Base-by-base conservation (phyloP, 768 basidiomycete genomes). In the Agrocybe praecox region DNA sequence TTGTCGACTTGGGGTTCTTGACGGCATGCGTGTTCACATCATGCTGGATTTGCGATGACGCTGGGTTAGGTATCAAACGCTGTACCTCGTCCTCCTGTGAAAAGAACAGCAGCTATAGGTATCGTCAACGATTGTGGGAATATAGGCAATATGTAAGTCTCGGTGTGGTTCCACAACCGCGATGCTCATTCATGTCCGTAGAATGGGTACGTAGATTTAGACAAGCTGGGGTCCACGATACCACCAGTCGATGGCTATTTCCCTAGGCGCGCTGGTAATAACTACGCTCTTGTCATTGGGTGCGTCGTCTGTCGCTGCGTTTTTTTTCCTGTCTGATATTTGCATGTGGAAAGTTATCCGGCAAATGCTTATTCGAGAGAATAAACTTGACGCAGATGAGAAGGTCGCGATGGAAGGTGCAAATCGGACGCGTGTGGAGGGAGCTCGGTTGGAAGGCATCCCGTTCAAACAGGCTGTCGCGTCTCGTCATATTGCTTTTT, bases 201-300 rank as follows among this genome's bases (percentile, higher is more conserved):
- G 86, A 3, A 82, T 84, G 61, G 81, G 83, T 2, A 85, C 85
- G 0, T 87, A 80, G 62, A 76, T 79, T 0, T 88, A 87, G 87
- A 82, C n/a, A 82, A 61, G 64, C 80, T 88, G 86, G 85, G 75
- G 83, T 8, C 86, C 87, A 0, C 61, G 76, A 57, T 88, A 88
- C 62, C 85, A 85, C 47, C 85, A 74, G 43, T 84, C 84, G 0
- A 84, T 88, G 83, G 72, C 74, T 40, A 84, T 88, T 46, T 66
- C 72, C 2, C 65, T 76, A 10, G 67, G 69, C 29, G 68, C 74
- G 9, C 66, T 76, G 8, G 72, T 69, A 21, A 68, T 75, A 18
- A 72, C 70, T 56, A 68, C 69, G 2, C 43, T 73, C 14, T 60
- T 76, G 14, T 67, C 75, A 12, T 57, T 68, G 26, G 57, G 76